phyloP scores from a whole-genome alignment of 228 moss, liverwort and hornwort species.

The Sphagnum fallax region DNA sequence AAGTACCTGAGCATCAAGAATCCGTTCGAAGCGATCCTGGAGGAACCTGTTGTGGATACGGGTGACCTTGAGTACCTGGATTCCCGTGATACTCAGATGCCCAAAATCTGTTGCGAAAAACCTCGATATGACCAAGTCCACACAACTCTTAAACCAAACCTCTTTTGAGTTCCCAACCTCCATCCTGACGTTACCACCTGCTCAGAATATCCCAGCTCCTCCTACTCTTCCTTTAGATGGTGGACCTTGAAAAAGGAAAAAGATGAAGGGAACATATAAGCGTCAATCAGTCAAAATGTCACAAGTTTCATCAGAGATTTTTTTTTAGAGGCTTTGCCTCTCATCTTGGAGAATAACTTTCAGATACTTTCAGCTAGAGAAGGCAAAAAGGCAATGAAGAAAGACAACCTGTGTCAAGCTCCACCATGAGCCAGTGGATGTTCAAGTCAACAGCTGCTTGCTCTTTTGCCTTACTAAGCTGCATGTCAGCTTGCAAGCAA shows the following conservation, averaged over 20 bases:
- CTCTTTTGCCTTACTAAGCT: constrained; percentile 66
- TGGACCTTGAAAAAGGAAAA: neutral
- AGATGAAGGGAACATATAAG: no score
- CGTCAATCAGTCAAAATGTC: no score
- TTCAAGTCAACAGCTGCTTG: constrained; percentile 78
- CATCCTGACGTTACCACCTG: constrained; percentile 94
- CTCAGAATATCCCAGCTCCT: neutral
- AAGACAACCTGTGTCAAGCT: constrained; percentile 77
- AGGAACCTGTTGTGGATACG: constrained; percentile 89
- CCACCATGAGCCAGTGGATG: constrained; percentile 98
- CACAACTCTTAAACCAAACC: constrained; percentile 84
- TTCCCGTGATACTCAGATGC: constrained; percentile 61
- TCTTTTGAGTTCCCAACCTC: constrained; percentile 77
- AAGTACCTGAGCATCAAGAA: constrained; percentile 59
- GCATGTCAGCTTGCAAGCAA: constrained; percentile 45
- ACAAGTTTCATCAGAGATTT: no score
- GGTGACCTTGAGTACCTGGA: constrained; percentile 82
- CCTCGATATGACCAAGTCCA: constrained; percentile 74
- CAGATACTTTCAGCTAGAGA: no score
- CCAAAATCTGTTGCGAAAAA: constrained; percentile 72
- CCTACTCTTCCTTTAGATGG: neutral
- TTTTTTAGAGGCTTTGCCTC: no score
- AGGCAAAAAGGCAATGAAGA: no score
- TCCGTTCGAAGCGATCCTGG: constrained; percentile 75
- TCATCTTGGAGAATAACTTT: no score